phyloP scores from a whole-genome alignment of 495 filamentous ascomycete genomes.

The Neurospora tetrasperma region DNA sequence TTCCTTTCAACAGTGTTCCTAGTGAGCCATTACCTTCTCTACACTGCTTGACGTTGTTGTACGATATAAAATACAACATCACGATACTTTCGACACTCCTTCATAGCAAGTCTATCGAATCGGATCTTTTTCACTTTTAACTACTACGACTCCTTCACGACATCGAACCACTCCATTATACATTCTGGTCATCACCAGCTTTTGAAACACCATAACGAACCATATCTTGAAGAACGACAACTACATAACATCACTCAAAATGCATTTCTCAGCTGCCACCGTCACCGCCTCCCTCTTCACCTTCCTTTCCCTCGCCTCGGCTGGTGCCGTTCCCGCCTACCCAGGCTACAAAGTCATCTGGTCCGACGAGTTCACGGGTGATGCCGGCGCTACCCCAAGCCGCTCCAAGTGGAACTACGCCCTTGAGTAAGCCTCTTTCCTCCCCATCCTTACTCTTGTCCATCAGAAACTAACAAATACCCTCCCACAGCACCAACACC shows the following conservation, averaged over 20 bases:
- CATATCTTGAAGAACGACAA: background rate
- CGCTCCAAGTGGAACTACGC: constrained; percentile 28
- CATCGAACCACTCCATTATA: background rate
- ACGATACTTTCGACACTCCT: background rate
- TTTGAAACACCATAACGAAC: background rate
- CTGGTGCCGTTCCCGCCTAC: constrained; percentile 11
- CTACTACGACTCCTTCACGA: background rate
- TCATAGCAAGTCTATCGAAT: background rate
- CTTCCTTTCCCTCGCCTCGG: constrained; percentile 16
- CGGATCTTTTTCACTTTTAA: background rate
- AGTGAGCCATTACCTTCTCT: background rate
- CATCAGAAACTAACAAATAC: too few species aligned
- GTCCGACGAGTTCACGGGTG: constrained; percentile 19
- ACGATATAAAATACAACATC: background rate
- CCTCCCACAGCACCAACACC: constrained; percentile 20
- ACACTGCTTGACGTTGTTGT: background rate
- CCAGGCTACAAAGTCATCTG: constrained; percentile 19
- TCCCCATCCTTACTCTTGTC: background rate
- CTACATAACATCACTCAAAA: background rate
- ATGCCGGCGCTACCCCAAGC: constrained; percentile 14
- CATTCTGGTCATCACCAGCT: background rate
- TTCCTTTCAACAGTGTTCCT: background rate
- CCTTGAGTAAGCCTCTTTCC: constrained; percentile 14
- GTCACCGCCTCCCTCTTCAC: constrained; percentile 10
- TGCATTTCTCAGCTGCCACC: background rate